Conservation (phyloP, 148 eudicot species). For the Diospyros lotus region DNA sequence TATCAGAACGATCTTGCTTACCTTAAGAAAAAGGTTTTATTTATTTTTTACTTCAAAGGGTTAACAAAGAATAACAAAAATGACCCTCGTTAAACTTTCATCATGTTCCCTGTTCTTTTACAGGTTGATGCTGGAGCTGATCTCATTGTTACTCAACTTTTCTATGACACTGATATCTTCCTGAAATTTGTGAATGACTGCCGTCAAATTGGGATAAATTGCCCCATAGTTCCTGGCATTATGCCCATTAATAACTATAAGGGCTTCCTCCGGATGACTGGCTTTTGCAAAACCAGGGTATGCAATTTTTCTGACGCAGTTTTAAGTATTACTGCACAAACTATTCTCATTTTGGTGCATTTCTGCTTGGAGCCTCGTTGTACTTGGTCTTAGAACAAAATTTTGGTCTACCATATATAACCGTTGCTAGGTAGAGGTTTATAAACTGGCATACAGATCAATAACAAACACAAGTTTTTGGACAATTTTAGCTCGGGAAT, state of each 20-base stretch:
- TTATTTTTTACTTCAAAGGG: no score
- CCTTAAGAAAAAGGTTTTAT: slow-evolving; percentile 72
- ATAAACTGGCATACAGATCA: neutral
- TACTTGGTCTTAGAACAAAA: neutral
- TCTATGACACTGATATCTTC: slow-evolving; percentile 84
- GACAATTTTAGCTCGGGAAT: neutral
- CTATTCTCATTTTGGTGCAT: neutral
- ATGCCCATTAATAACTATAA: slow-evolving; percentile 97
- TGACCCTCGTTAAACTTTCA: no score
- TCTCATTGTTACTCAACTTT: slow-evolving; percentile 88
- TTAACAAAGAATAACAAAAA: no score
- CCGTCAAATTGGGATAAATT: slow-evolving; percentile 84
- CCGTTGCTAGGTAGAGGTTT: neutral
- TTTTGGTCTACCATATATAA: neutral
- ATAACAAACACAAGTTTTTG: neutral
- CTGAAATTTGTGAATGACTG: slow-evolving; percentile 90
- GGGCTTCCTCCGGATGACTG: slow-evolving; percentile 93
- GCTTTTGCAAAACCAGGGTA: slow-evolving; percentile 98
- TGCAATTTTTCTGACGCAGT: neutral
- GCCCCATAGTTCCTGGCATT: slow-evolving; percentile 97
- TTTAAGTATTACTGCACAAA: neutral
- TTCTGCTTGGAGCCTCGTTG: neutral
- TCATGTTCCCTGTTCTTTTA: slow-evolving; percentile 14
- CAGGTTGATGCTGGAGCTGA: slow-evolving; percentile 99
- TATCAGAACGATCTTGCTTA: slow-evolving; percentile 85